Evolutionary conservation across 2,329 filamentous ascomycete species (phyloP).

Genomic region (Coleophoma crateriformis): DNA sequence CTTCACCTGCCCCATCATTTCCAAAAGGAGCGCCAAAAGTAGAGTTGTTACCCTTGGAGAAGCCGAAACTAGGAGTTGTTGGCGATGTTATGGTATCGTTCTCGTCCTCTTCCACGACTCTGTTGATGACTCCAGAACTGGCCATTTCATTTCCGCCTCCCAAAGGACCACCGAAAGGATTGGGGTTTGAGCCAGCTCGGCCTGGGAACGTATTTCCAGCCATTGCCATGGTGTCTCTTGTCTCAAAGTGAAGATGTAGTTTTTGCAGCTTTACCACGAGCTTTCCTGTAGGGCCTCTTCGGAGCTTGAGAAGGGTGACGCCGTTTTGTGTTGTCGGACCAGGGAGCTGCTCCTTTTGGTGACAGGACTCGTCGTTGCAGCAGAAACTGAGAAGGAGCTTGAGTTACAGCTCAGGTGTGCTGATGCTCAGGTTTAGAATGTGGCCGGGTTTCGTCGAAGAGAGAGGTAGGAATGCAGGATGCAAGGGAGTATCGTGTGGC

Average conservation of each 20-base stretch:
- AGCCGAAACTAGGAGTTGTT: constrained; percentile 56
- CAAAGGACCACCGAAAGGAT: constrained; percentile 62
- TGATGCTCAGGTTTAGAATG: too few species aligned
- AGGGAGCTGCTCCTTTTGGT: too few species aligned
- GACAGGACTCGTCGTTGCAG: too few species aligned
- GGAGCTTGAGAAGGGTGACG: too few species aligned
- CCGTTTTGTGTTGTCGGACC: too few species aligned
- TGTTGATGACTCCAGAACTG: constrained; percentile 52
- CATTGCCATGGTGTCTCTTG: constrained; percentile 42
- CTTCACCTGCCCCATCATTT: constrained; percentile 39
- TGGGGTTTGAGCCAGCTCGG: constrained; percentile 60
- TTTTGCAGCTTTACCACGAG: too few species aligned
- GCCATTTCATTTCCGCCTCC: constrained; percentile 22
- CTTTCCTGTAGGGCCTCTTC: too few species aligned
- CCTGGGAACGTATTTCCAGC: constrained; percentile 73
- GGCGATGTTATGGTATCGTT: constrained; percentile 75
- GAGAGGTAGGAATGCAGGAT: too few species aligned
- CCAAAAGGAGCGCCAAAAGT: constrained; percentile 29
- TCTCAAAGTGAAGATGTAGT: neutral
- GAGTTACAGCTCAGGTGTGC: too few species aligned
- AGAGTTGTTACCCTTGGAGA: constrained; percentile 29
- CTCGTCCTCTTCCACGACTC: constrained; percentile 47
- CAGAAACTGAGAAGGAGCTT: too few species aligned
- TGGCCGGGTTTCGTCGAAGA: constrained; percentile 7
- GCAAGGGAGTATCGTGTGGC: too few species aligned